Evolutionary conservation across 805 yeast species (phyloP).

Genomic region (Saccharomycopsis fodiens): DNA sequence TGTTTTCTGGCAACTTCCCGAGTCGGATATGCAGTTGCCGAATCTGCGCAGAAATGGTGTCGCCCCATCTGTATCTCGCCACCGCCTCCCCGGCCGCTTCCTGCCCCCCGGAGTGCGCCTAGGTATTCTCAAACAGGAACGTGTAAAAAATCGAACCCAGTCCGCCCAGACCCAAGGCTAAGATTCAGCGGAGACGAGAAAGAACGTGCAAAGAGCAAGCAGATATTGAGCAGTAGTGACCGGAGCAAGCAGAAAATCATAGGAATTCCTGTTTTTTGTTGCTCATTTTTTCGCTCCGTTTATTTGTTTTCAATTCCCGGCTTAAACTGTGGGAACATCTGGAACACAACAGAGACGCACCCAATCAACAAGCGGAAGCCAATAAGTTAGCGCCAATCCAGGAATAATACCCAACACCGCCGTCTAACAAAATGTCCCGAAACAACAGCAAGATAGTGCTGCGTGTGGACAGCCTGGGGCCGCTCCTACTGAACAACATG

Average conservation of each 20-base stretch:
- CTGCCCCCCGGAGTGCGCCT: neutral
- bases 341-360: neutral
- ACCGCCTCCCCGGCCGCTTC: no score
- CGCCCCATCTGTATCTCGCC: no score
- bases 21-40: no score
- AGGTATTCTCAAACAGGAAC: neutral
- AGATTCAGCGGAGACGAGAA: no score
- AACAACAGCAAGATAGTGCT: constrained; percentile 13
- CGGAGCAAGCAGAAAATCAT: neutral
- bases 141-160: neutral
- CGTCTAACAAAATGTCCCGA: constrained; percentile 3
- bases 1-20: no score
- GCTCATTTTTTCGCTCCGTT: neutral
- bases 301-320: neutral
- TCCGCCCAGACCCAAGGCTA: no score
- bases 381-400: neutral
- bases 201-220: no score
- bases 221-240: no score
- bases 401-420: neutral
- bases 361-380: neutral
- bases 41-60: no score
- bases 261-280: neutral
- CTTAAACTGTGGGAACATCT: neutral
- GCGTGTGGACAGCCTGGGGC: constrained; percentile 32
- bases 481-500: constrained; percentile 35